These are phyloP conservation scores for Madurella fahalii DNA, from an alignment of 2,329 filamentous ascomycete genomes.

Conservation along the genomic window DNA sequence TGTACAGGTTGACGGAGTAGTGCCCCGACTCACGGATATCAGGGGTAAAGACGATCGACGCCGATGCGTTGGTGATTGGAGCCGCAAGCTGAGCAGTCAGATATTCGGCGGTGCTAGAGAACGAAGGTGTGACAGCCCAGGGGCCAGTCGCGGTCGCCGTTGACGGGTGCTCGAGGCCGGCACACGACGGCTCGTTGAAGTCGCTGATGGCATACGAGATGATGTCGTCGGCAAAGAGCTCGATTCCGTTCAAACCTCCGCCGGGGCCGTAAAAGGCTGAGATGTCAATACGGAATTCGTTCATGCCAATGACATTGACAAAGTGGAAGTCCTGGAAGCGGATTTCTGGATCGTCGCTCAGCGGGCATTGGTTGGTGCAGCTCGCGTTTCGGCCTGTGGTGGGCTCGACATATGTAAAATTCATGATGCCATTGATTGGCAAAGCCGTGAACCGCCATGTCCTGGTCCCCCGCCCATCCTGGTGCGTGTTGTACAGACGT, in stretches of 20 bases:
- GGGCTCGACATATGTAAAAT: slow-evolving; percentile 84
- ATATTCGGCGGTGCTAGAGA: slow-evolving; percentile 70
- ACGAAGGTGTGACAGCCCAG: slow-evolving; percentile 67
- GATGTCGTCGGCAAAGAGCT: slow-evolving; percentile 82
- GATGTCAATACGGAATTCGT: slow-evolving; percentile 78
- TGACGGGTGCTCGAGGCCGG: slow-evolving; percentile 60
- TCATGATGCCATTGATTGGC: slow-evolving; percentile 90
- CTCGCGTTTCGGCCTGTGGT: slow-evolving; percentile 60
- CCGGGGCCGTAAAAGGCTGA: slow-evolving; percentile 82
- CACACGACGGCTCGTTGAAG: slow-evolving; percentile 86
- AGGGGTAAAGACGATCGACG: slow-evolving; percentile 73
- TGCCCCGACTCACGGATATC: slow-evolving; percentile 86
- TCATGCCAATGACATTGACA: slow-evolving; percentile 84
- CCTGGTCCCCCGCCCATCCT: slow-evolving; percentile 79
- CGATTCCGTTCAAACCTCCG: slow-evolving; percentile 78
- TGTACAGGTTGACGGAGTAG: slow-evolving; percentile 88
- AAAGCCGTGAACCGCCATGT: slow-evolving; percentile 82
- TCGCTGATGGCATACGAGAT: slow-evolving; percentile 77
- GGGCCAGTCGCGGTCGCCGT: slow-evolving; percentile 65
- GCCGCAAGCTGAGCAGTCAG: slow-evolving; percentile 62
- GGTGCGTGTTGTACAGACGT: slow-evolving; percentile 80
- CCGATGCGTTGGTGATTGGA: slow-evolving; percentile 53
- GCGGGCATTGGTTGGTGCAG: slow-evolving; percentile 81
- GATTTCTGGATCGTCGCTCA: slow-evolving; percentile 64
- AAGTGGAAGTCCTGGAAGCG: slow-evolving; percentile 87